phyloP scores from a whole-genome alignment of 371 early-diverging fungal genomes.

The Mortierella sp. region DNA sequence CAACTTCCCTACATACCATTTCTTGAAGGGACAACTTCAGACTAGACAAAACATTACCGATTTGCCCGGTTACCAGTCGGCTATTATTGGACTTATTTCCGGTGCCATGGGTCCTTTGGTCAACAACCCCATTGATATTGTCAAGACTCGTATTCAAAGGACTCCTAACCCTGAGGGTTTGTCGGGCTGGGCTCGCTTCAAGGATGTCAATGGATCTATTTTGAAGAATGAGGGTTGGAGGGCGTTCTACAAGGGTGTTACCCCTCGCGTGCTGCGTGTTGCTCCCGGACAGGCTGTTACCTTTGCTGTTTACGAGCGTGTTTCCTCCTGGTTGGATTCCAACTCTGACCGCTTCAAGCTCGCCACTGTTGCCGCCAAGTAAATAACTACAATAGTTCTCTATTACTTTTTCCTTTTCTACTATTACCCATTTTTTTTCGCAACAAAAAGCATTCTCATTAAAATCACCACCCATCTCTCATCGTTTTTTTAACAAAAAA shows the following conservation, averaged over 20 bases:
- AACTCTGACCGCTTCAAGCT: slow-evolving; percentile 64
- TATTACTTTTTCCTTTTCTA: background rate
- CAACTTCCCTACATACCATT: slow-evolving; percentile 98
- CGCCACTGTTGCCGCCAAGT: slow-evolving; percentile 40
- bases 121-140: slow-evolving; percentile 98
- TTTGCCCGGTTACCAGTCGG: slow-evolving; percentile 94
- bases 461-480: background rate
- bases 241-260: slow-evolving; percentile 97
- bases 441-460: slow-evolving; percentile 6
- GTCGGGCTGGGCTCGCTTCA: slow-evolving; percentile 88
- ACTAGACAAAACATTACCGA: slow-evolving; percentile 82
- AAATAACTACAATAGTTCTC: slow-evolving; percentile 4
- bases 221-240: slow-evolving; percentile 91
- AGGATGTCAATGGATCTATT: slow-evolving; percentile 77
- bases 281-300: slow-evolving; percentile 92
- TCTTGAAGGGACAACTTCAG: slow-evolving; percentile 83
- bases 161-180: slow-evolving; percentile 76
- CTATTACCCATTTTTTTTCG: background rate
- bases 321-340: slow-evolving; percentile 80
- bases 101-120: slow-evolving; percentile 98
- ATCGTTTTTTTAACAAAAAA: background rate
- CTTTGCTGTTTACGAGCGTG: slow-evolving; percentile 91
- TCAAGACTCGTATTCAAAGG: slow-evolving; percentile 98
- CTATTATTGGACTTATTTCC: slow-evolving; percentile 93
- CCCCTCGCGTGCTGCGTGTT: slow-evolving; percentile 94